phyloP scores from a whole-genome alignment of 306 rosid genomes.

The Dalbergia cultrata region DNA sequence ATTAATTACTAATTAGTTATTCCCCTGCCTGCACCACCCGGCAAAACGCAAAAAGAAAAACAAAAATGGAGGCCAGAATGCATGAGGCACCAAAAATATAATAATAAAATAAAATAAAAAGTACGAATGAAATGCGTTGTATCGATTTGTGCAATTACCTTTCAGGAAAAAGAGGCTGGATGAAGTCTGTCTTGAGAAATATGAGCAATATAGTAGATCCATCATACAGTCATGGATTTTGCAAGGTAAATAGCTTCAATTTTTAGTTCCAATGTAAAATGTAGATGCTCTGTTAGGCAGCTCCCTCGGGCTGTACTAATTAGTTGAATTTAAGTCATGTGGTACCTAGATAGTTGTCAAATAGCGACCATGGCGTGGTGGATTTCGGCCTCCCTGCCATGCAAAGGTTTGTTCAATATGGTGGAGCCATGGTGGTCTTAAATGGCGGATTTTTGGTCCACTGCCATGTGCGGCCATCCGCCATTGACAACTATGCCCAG shows the following conservation, averaged over 20 bases:
- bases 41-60: not conserved
- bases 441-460: no score
- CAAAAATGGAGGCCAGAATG: no score
- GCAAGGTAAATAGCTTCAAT: constrained; percentile 67
- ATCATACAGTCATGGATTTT: constrained; percentile 91
- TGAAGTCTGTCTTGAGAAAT: constrained; percentile 82
- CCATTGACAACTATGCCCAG: not conserved
- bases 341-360: not conserved
- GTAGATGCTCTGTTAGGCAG: constrained; percentile 3
- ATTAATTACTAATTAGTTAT: not conserved
- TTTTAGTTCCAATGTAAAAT: constrained; percentile 17
- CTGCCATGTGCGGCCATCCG: no score
- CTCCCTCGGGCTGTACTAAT: not conserved
- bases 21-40: not conserved
- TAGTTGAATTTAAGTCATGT: constrained; percentile 17
- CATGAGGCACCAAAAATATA: not conserved
- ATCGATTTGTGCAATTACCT: constrained; percentile 9
- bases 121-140: constrained; percentile 15
- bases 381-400: no score
- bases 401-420: no score
- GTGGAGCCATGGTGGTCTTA: no score
- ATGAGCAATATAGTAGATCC: constrained; percentile 85
- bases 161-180: constrained; percentile 83
- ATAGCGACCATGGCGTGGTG: no score
- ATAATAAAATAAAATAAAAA: not conserved